Conservation (phyloP, 345 rosid species). For the Eucalyptus camaldulensis region DNA sequence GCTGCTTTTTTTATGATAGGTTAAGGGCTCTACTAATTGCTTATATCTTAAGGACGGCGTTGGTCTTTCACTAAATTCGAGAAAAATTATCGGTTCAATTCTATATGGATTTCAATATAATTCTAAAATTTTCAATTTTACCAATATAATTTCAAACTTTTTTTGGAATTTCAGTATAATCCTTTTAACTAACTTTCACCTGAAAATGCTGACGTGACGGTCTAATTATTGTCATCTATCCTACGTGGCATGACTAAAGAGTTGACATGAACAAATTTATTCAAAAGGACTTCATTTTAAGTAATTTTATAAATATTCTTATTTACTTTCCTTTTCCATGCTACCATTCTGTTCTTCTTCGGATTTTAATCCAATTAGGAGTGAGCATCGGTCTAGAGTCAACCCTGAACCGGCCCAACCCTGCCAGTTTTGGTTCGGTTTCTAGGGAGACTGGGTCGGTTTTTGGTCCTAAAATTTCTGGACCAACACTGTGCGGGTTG, state of each 20-base stretch:
- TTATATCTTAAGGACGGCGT: not conserved
- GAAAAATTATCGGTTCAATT: not conserved
- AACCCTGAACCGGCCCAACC: no score
- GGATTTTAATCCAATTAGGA: no score
- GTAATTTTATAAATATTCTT: not conserved
- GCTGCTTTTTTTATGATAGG: not conserved
- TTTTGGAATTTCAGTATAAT: not conserved
- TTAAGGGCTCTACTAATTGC: not conserved
- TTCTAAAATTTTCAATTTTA: not conserved
- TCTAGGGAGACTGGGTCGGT: no score
- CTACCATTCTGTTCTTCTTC: no score
- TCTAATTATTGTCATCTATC: rapidly evolving
- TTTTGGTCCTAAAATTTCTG: no score
- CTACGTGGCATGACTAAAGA: rapidly evolving
- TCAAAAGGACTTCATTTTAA: no score
- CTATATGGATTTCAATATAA: no score
- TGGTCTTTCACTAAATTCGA: not conserved
- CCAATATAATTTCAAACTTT: not conserved
- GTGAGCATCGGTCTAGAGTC: no score
- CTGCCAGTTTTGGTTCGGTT: no score
- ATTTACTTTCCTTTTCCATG: not conserved
- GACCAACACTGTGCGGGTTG: no score
- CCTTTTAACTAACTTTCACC: rapidly evolving
- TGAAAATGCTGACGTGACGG: rapidly evolving
- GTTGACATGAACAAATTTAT: not conserved